Evolutionary conservation across 257 asterid genomes (phyloP).

Genomic region (Jasminum sambac): DNA sequence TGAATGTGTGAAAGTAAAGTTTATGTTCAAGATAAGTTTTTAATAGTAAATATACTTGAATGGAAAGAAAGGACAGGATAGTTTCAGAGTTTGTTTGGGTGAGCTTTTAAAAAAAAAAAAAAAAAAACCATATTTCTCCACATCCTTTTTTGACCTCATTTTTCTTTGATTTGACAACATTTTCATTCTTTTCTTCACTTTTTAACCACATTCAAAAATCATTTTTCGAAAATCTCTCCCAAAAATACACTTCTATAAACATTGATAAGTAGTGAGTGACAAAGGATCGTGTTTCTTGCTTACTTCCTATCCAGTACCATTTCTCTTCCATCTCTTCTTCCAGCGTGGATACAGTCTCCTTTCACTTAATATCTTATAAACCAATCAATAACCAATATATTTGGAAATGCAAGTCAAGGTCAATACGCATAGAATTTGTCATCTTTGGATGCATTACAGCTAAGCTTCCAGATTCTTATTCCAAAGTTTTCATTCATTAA

Average conservation of each 20-base stretch:
- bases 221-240: too few species aligned
- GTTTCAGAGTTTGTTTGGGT: too few species aligned
- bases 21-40: constrained; percentile 3
- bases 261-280: not conserved
- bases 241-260: not conserved
- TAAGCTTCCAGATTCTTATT: constrained; percentile 17
- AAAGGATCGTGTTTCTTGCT: constrained; percentile 9
- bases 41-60: not conserved
- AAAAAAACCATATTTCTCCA: too few species aligned
- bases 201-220: too few species aligned
- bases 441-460: not conserved
- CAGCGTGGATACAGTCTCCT: constrained; percentile 12
- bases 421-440: constrained; percentile 1
- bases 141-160: too few species aligned
- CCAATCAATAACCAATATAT: not conserved
- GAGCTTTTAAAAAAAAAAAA: too few species aligned
- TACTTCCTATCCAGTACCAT: constrained; percentile 9
- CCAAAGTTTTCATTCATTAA: constrained; percentile 7
- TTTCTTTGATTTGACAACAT: too few species aligned
- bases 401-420: constrained; percentile 2
- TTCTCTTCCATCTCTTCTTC: constrained; percentile 11
- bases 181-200: too few species aligned
- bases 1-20: constrained; percentile 8
- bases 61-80: not conserved
- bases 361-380: not conserved